Evolutionary conservation across 2,329 filamentous ascomycete genomes (phyloP), one percentile per base, ranked within the genome.

Genomic region (Rachicladosporium sp.): DNA sequence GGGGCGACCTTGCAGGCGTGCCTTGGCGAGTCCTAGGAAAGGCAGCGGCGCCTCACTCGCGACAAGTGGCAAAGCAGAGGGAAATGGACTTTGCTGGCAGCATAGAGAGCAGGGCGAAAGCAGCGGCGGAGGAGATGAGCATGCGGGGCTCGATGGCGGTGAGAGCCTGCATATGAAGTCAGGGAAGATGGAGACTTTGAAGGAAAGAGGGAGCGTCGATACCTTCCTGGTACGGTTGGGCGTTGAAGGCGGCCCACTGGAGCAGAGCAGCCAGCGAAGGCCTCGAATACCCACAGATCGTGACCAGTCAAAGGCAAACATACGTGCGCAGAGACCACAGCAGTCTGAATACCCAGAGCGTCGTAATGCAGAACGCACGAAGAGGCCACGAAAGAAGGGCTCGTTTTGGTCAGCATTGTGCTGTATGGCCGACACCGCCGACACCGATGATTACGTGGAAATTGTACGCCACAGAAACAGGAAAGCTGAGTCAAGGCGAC

Each of bases 71-170:
- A 71, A 76, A 44, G 40, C 44, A 8, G 68, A 64, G 29, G 75
- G 78, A 4, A 68, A 63, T n/a, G 73, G 80, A 36, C 95, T 87
- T 64, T 96, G 89, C 68, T 94, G 84, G 82, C 87, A 95, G 59
- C 91, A 98, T 66, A 88, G 84, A 57, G 85, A 91, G 42, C 91
- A 98, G 61, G 85, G 85, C 11, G 34, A 13, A 8, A 31, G 5
- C n/a, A 37, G 21, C 29, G 30, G 13, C 9, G 31, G 21, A 10
- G n/a, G 12, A n/a, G 31, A n/a, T 35, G 21, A 23, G 4, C 8
- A 11, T 10, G 36, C 15, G 19, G 10, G 38, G 35, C 6, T 8
- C 7, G 23, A 27, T 27, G 23, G 3, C 2, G 23, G 23, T 7
- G 23, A 8, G 23, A 8, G 23, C 5, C 7, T 8, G 23, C 23